phyloP scores from a whole-genome alignment of 2,329 filamentous ascomycete species.

The Dendryphion nanum region DNA sequence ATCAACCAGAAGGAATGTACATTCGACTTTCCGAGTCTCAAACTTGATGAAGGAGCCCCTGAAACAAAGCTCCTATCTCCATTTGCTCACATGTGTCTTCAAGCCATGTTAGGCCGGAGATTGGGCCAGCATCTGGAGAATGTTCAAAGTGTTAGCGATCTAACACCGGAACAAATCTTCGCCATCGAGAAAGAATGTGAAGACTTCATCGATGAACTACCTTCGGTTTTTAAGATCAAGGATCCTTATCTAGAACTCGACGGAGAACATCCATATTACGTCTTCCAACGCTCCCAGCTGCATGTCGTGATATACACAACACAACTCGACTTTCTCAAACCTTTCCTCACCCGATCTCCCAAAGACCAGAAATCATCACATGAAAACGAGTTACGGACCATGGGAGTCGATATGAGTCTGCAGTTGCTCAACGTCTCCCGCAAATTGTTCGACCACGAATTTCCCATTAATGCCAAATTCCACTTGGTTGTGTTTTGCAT shows the following conservation, averaged over 20 bases:
- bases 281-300: constrained; percentile 48
- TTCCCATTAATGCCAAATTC: constrained; percentile 49
- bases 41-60: constrained; percentile 35
- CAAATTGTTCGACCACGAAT: constrained; percentile 45
- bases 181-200: constrained; percentile 39
- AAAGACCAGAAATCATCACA: constrained; percentile 23
- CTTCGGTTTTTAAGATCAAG: constrained; percentile 40
- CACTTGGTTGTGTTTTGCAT: constrained; percentile 52
- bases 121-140: constrained; percentile 25
- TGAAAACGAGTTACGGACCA: constrained; percentile 41
- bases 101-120: constrained; percentile 38
- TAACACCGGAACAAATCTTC: constrained; percentile 22
- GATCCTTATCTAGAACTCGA: constrained; percentile 47
- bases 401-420: constrained; percentile 47
- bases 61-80: constrained; percentile 43
- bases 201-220: constrained; percentile 46
- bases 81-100: constrained; percentile 44
- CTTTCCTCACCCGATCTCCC: constrained; percentile 43
- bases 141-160: constrained; percentile 11
- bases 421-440: constrained; percentile 44
- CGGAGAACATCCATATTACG: constrained; percentile 42
- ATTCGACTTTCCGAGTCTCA: constrained; percentile 43
- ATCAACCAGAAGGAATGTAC: constrained; percentile 43
- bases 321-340: constrained; percentile 47
- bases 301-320: constrained; percentile 48